Conservation (phyloP, 2,329 filamentous ascomycete species). For the Penicillium concentricum region DNA sequence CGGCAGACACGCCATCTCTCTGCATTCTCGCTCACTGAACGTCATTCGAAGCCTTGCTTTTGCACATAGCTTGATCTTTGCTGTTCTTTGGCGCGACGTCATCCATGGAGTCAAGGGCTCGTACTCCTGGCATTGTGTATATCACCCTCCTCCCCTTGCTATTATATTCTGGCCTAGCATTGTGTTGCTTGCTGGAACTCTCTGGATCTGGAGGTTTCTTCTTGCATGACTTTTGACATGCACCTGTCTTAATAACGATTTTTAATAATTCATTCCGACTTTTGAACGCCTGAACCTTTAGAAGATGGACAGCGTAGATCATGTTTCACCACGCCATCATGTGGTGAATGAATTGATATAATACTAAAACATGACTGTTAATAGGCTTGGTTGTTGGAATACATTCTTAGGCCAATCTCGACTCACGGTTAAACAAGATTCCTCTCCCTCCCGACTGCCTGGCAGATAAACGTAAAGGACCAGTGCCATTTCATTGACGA, state of each 20-base stretch:
- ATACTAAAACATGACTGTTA: constrained; percentile 32
- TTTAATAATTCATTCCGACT: constrained; percentile 11
- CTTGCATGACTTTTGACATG: constrained; percentile 10
- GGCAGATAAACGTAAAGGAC: constrained; percentile 49
- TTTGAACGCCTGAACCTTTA: background rate
- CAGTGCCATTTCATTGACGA: constrained; percentile 47
- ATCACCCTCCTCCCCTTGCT: constrained; percentile 11
- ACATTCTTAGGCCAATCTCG: background rate
- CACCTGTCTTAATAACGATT: constrained; percentile 24
- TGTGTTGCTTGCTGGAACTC: background rate
- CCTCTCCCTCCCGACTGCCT: constrained; percentile 41
- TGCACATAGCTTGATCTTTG: constrained; percentile 26
- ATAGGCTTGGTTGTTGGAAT: background rate
- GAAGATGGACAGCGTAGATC: background rate
- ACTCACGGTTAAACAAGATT: constrained; percentile 48
- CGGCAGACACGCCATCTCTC: constrained; percentile 11
- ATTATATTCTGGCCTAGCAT: background rate
- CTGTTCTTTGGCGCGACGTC: constrained; percentile 18
- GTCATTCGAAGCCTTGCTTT: constrained; percentile 12
- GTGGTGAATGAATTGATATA: constrained; percentile 47
- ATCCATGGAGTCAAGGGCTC: constrained; percentile 18
- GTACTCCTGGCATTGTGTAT: constrained; percentile 25
- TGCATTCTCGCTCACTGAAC: constrained; percentile 21
- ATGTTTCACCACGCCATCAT: constrained; percentile 14
- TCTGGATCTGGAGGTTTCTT: constrained; percentile 9